Evolutionary conservation across 306 rosid species (phyloP).

Genomic region (Glycyrrhiza uralensis): DNA sequence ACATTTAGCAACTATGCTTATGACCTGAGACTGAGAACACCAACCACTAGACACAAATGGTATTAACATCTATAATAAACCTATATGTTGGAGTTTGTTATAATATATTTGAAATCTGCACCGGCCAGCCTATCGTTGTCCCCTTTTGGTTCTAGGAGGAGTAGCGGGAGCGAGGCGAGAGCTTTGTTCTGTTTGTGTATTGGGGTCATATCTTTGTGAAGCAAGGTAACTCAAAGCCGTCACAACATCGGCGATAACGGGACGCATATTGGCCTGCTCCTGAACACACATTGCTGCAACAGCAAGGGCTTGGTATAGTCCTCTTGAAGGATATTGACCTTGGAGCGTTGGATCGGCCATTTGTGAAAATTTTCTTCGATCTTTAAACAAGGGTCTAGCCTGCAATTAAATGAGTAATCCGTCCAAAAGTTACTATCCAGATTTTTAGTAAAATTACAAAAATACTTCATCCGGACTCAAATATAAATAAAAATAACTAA

Average conservation of each 20-base stretch:
- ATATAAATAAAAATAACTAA: too few species aligned
- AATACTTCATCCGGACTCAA: too few species aligned
- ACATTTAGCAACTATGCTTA: constrained; percentile 18
- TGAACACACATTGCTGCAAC: constrained; percentile 97
- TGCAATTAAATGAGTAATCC: constrained; percentile 33
- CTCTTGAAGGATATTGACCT: constrained; percentile 86
- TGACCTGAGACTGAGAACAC: constrained; percentile 8
- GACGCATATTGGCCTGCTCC: constrained; percentile 90
- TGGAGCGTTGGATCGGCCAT: constrained; percentile 93
- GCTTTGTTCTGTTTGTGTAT: constrained; percentile 49
- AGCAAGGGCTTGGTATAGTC: constrained; percentile 93
- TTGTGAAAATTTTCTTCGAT: constrained; percentile 64
- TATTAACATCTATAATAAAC: constrained; percentile 32
- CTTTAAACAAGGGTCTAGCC: constrained; percentile 88
- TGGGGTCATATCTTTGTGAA: constrained; percentile 55
- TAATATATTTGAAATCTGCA: neutral
- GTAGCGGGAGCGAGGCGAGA: constrained; percentile 56
- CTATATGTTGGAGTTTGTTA: constrained; percentile 23
- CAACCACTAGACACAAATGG: constrained; percentile 20
- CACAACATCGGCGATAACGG: constrained; percentile 87
- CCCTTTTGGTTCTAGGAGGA: constrained; percentile 63
- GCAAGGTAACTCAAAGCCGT: constrained; percentile 91
- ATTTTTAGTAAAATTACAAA: neutral
- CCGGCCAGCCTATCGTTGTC: constrained; percentile 30
- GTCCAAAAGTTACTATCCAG: neutral